Percentiles rank a stretch among this genome's conserved stretches.
Conservation (phyloP, 148 eudicot genomes). For the Polygonum maritimum region DNA sequence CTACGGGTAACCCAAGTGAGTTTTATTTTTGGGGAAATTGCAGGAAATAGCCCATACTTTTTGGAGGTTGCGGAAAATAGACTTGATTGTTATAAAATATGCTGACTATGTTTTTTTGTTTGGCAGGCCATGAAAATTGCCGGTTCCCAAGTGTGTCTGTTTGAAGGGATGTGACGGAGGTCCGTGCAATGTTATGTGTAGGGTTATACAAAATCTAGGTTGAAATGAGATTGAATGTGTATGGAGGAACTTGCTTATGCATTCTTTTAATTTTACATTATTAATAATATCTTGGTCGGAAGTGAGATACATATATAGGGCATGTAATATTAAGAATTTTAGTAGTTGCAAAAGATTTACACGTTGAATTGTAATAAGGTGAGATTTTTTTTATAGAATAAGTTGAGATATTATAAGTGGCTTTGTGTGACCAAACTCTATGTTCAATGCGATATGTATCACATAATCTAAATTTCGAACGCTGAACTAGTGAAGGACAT, state of each 20-base stretch:
- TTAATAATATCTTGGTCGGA: neutral
- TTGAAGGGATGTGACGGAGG: constrained; percentile 10
- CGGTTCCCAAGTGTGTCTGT: constrained; percentile 38
- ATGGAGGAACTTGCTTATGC: neutral
- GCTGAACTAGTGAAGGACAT: neutral
- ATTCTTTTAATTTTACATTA: neutral
- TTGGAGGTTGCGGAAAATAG: no score
- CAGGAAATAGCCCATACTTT: no score
- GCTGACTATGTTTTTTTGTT: neutral
- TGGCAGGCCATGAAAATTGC: constrained; percentile 44
- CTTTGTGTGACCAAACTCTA: no score
- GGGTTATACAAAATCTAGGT: neutral
- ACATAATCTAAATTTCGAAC: no score
- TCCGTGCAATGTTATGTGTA: neutral
- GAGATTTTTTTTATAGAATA: no score
- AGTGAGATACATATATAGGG: neutral
- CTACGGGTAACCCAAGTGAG: constrained; percentile 62
- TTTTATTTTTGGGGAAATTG: neutral
- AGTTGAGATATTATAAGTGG: no score
- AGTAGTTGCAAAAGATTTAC: neutral
- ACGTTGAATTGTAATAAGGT: neutral
- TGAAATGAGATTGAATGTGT: neutral
- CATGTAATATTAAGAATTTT: neutral
- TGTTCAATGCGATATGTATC: neutral
- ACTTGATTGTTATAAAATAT: no score